Base-by-base conservation (phyloP, 2,329 filamentous ascomycete genomes). In the Beauveria sp. region DNA sequence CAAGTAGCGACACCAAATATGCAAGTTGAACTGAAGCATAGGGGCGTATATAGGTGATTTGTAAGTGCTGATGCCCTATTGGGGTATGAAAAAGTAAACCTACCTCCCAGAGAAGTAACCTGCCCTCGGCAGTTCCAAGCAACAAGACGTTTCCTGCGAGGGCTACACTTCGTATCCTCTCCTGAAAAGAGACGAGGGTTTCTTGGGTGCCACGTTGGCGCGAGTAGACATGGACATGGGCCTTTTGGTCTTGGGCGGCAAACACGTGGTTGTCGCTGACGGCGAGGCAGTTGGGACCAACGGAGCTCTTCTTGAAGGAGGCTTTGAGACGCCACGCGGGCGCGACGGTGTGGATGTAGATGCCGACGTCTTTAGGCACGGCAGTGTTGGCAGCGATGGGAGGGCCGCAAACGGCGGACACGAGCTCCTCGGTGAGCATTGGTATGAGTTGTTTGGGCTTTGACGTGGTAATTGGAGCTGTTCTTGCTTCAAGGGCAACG, bases 71-170 rank as follows among this genome's bases (percentile, higher is more conserved):
- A 44, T n/a, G 46, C 4, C n/a, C 47, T 14, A 24, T 28, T 20
- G 28, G 9, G 30, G 63, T 62, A 63, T 64, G 62, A 59, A 65
- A 67, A 64, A 40, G 37, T 12, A 55, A 62, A 72, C 75, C 74
- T 72, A 94, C 91, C 87, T 99, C 94, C 94, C 94, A 99, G 3
- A 96, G 75, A 68, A 96, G 89, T 66, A 97, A 75, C 61, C 92
- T 85, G 18, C 94, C 94, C 67, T 92, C 91, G 61, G 87, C 85
- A 0, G 92, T 96, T 12, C 94, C 94, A 59, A 96, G 73, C 59
- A 91, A 78, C 65, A 96, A 79, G 55, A 96, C 83, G 65, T 90
- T 83, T 53, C 84, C 87, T 26, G 86, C 85, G 59, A 96, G 79
- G 24, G 86, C 82, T 68, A 96, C 77, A 73, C 89, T 92, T 65